Evolutionary conservation across 106 monocot species (phyloP), one percentile per base, ranked within the genome.

Genomic region (Cymbidium sinense): DNA sequence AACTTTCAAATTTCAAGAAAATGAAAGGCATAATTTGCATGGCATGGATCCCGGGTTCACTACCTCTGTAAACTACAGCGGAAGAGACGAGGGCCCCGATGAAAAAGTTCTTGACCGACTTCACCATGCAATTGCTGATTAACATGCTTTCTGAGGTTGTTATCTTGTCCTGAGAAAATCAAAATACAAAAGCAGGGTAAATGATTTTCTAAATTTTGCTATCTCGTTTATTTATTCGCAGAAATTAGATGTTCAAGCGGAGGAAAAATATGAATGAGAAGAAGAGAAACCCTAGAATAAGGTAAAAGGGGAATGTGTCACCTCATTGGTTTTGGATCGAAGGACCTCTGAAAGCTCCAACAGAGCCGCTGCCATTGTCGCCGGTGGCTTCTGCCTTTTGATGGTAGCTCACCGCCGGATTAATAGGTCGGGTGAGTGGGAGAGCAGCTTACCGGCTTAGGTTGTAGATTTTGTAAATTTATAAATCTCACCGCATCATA

Each of bases 321-420:
- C 71, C 71, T 71, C 12, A 29, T 36, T 37, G 21, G 71, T 39
- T 71, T 39, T 71, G 37, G 71, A 71, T 37, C 71, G 34, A 39
- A 71, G 71, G 37, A 37, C 71, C 71, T 71, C 71, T 71, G 71
- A 71, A 71, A 71, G 71, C 37, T 36, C 36, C 20, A 71, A 21
- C 30, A 71, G 71, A 20, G 37, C 37, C 7, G 34, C 71, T 71
- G 71, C 37, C 71, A 71, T 71, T 21, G 20, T 39, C n/a, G 71
- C 3, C 37, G 8, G 15, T 35, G 64, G 70, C 70, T 15, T 31
- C 34, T 34, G 70, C n/a, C n/a, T n/a, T n/a, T n/a, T n/a, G n/a
- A 18, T 70, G 31, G 31, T 3, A 70, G 34, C 11, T 70, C 20
- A 2, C 19, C 34, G 34, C 8, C 28, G 29, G 64, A 30, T 31